Evolutionary conservation across 768 basidiomycete species (phyloP), one percentile per base, ranked within the genome.

Genomic region (Leccinum broughii): DNA sequence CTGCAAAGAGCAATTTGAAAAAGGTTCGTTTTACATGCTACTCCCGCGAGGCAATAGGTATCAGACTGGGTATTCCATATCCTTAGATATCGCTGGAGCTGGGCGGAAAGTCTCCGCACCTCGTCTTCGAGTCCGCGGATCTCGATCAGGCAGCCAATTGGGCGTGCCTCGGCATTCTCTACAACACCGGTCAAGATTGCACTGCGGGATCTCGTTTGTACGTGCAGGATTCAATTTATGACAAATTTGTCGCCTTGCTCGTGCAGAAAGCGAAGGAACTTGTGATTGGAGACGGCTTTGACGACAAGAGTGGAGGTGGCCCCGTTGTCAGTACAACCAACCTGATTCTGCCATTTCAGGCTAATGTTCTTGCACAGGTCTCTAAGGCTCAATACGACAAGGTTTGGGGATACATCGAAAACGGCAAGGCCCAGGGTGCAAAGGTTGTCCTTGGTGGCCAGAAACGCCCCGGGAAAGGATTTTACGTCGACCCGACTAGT

Each of bases 121-220:
- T 98, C 61, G 78, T 98, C 63, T 98, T 97, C 68, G 89, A 93
- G 67, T 90, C 89, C 46, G 95, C 95, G 39, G 89, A 98, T 74
- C 76, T 97, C 59, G 92, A 97, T 60, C 60, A 72, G 85, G 93
- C 93, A 57, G 90, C 92, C 30, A 86, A 82, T 65, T 96, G 94
- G 93, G 85, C 87, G 22, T 89, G 87, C 8, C 79, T 95, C 24
- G 93, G 94, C 22, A 89, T 95, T 58, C 87, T 88, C 66, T 94
- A 91, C 76, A 93, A 93, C 67, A 86, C 89, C 37, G 92, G 93
- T n/a, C 92, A 96, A 75, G 92, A 93, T 70, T 97, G 95, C 74
- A 93, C 91, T 3, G 94, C 94, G 24, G 93, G 95, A 44, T 95
- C 93, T 35, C 85, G 95, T 14, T 77, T 95, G 39, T 94, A 92